phyloP scores from a whole-genome alignment of 208 protist genomes.

The Phytomonas francai region DNA sequence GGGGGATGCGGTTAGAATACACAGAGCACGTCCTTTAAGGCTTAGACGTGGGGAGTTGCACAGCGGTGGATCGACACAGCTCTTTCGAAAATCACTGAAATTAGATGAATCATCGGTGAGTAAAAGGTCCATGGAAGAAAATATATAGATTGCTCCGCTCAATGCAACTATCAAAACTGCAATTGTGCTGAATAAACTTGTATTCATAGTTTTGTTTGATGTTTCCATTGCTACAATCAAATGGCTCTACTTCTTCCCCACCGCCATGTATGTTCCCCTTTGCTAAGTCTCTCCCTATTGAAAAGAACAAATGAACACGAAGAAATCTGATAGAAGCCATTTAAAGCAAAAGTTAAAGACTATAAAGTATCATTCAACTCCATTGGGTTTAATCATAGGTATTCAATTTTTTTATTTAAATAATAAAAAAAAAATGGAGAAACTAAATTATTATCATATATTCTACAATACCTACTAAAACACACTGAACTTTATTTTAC shows the following conservation, averaged over 20 bases:
- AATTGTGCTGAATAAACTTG: not conserved
- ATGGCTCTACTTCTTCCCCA: not conserved
- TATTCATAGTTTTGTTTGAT: not conserved
- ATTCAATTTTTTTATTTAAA: not conserved
- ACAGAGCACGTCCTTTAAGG: slow-evolving; percentile 13
- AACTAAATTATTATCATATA: not conserved
- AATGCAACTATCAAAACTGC: not conserved
- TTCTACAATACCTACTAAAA: not conserved
- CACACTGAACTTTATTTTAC: not conserved
- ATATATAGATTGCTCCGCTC: not conserved
- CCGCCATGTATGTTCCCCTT: not conserved
- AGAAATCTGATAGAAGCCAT: not conserved
- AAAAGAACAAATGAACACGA: not conserved
- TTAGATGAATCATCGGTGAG: not conserved
- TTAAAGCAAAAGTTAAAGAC: not conserved
- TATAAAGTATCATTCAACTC: not conserved
- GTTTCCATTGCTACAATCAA: not conserved
- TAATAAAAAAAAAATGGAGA: not conserved
- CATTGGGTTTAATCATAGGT: not conserved
- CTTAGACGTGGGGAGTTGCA: slow-evolving; percentile 18
- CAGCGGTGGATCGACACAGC: slow-evolving; percentile 17
- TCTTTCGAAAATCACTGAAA: not conserved
- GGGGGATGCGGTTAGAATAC: slow-evolving; percentile 11
- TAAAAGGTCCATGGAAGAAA: not conserved
- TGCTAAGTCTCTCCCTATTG: not conserved